Evolutionary conservation across 225 moss, liverwort and hornwort genomes (phyloP).

Genomic region (Rhytidiadelphus loreus): DNA sequence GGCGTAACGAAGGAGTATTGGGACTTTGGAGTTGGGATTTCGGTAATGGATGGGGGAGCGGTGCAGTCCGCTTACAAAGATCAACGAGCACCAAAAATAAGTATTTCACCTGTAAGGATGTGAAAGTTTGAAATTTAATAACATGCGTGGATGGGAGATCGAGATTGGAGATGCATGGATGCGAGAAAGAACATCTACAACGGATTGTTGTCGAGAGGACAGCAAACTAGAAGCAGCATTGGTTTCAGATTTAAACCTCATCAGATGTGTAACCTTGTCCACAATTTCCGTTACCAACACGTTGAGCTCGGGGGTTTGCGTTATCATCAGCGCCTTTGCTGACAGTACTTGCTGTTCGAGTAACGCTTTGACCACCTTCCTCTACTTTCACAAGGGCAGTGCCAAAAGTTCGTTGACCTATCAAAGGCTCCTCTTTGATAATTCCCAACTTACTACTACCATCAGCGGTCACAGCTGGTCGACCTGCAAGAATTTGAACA

Average conservation of each 20-base stretch:
- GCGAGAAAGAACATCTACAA: neutral
- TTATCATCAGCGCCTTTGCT: constrained; percentile 64
- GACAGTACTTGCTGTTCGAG: constrained; percentile 28
- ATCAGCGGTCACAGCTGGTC: constrained; percentile 21
- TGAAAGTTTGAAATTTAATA: neutral
- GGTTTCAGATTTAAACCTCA: constrained; percentile 42
- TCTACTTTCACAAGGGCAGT: constrained; percentile 57
- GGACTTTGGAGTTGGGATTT: constrained; percentile 52
- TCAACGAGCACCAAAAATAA: constrained; percentile 84
- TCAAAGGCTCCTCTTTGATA: constrained; percentile 34
- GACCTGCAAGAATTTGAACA: constrained; percentile 27
- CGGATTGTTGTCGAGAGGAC: neutral
- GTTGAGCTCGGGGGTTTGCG: constrained; percentile 44
- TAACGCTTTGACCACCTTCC: constrained; percentile 40
- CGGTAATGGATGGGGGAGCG: constrained; percentile 60
- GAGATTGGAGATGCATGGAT: neutral
- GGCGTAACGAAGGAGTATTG: constrained; percentile 45
- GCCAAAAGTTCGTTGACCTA: constrained; percentile 23
- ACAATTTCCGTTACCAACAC: constrained; percentile 86
- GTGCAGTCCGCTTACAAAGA: constrained; percentile 77
- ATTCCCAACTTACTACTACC: constrained; percentile 17
- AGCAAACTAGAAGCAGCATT: neutral
- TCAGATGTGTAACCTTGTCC: constrained; percentile 96
- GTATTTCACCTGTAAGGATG: constrained; percentile 63
- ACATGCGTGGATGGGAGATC: neutral